These are phyloP conservation scores for Trichoderma endophyticum DNA, from an alignment of 2,329 filamentous ascomycete genomes.

Conservation along the genomic window DNA sequence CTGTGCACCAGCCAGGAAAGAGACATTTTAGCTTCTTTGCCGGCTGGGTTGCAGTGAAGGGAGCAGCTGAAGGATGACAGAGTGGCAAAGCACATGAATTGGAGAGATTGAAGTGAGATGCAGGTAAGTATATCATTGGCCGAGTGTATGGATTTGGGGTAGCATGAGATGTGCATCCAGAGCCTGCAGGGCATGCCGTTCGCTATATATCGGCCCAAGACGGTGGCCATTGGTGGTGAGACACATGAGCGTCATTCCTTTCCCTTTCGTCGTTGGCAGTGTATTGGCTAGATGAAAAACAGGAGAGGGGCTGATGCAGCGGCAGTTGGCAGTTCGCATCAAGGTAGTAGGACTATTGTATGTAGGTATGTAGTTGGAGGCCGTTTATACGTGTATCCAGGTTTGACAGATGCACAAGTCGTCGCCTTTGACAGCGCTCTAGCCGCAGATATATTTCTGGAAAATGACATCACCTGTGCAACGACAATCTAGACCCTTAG, in stretches of 20 bases:
- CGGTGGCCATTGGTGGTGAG: neutral
- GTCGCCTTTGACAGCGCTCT: neutral
- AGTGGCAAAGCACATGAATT: neutral
- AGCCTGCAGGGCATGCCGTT: neutral
- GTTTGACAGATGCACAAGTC: neutral
- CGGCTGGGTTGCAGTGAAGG: neutral
- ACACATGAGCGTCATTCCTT: neutral
- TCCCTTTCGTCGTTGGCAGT: neutral
- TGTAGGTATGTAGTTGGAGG: neutral
- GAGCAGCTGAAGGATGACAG: neutral
- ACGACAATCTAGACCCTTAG: neutral
- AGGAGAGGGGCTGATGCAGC: neutral
- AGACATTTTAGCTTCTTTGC: neutral
- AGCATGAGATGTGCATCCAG: neutral
- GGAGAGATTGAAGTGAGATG: neutral
- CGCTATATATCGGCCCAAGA: neutral
- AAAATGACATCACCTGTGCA: constrained; percentile 3
- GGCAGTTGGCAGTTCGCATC: neutral
- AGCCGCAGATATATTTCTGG: neutral
- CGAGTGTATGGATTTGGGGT: neutral
- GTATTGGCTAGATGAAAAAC: neutral
- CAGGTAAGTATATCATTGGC: neutral
- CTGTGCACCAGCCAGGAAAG: neutral
- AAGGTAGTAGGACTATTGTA: neutral
- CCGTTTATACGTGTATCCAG: neutral